Conservation (phyloP, 2,329 filamentous ascomycete species). For the Talaromyces atroroseus region DNA sequence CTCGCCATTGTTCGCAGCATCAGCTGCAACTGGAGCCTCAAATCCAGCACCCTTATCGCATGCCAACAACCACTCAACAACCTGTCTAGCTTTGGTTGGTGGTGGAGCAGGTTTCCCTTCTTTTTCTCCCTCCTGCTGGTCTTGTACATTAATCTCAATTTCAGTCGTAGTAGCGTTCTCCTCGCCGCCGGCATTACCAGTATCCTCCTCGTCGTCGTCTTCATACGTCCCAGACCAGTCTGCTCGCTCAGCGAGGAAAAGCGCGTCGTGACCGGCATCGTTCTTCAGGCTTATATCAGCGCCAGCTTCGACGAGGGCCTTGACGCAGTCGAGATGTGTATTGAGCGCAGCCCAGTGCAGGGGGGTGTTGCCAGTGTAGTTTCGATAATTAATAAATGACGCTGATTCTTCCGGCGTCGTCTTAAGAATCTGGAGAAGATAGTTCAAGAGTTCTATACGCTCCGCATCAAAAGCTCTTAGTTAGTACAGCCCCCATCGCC, state of each 20-base stretch:
- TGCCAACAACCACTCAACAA: conserved; percentile 39
- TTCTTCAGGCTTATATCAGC: conserved; percentile 76
- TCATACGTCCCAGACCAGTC: conserved; percentile 62
- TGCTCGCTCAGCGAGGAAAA: conserved; percentile 68
- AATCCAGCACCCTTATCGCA: conserved; percentile 32
- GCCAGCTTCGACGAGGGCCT: conserved; percentile 67
- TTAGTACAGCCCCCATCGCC: not conserved
- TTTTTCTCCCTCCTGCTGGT: not conserved
- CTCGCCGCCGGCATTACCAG: conserved; percentile 17
- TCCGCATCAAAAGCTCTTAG: not conserved
- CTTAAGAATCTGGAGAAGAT: conserved; percentile 35
- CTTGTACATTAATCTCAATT: conserved; percentile 15
- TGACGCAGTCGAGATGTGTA: conserved; percentile 75
- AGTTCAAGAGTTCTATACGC: conserved; percentile 42
- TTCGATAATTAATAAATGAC: conserved; percentile 49
- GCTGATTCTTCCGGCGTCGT: conserved; percentile 17
- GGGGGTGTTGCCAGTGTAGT: conserved; percentile 80
- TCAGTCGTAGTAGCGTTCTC: not conserved
- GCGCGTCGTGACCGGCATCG: conserved; percentile 72
- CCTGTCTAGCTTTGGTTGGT: conserved; percentile 33
- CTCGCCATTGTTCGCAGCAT: conserved; percentile 17
- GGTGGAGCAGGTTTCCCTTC: conserved; percentile 1
- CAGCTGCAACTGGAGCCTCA: conserved; percentile 23
- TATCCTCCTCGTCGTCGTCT: conserved; percentile 19
- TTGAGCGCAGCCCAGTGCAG: conserved; percentile 93